Percentiles rank a stretch among this genome's conserved stretches.
Conservation (phyloP, 1,139 yeast species). For the Blastobotrys persicus region DNA sequence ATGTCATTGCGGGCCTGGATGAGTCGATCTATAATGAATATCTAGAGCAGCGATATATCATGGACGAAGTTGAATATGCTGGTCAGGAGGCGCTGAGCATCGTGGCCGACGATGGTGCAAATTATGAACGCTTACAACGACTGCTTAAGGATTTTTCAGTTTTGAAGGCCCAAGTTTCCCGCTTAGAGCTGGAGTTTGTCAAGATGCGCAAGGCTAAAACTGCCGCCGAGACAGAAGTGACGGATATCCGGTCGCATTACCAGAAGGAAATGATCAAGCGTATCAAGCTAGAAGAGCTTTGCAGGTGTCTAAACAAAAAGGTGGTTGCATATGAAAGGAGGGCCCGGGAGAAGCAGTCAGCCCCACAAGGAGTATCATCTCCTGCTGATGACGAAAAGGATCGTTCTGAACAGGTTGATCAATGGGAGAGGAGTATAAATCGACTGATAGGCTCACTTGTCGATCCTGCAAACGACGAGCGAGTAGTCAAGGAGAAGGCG, state of each 20-base stretch:
- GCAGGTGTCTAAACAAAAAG: slow-evolving; percentile 14
- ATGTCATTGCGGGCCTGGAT: slow-evolving; percentile 24
- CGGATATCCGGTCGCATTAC: slow-evolving; percentile 9
- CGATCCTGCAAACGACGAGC: not conserved
- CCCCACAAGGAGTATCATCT: not conserved
- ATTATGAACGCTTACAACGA: not conserved
- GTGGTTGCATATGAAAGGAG: slow-evolving; percentile 10
- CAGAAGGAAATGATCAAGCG: slow-evolving; percentile 16
- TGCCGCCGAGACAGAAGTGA: slow-evolving; percentile 15
- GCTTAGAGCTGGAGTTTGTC: slow-evolving; percentile 20
- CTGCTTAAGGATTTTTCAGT: slow-evolving; percentile 9
- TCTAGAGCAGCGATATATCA: slow-evolving; percentile 18
- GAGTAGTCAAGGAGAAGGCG: not conserved
- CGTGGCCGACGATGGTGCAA: not conserved
- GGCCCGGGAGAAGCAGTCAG: not conserved
- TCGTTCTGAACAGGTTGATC: not conserved
- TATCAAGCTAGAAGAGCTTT: slow-evolving; percentile 17
- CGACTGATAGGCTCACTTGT: not conserved
- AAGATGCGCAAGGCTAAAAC: slow-evolving; percentile 15
- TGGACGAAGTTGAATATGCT: slow-evolving; percentile 19
- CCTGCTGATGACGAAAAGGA: not conserved
- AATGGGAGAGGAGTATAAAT: not conserved
- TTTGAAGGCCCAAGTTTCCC: slow-evolving; percentile 18
- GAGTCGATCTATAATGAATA: slow-evolving; percentile 24
- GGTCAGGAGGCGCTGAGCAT: slow-evolving; percentile 11